Evolutionary conservation across 129 eudicot genomes (phyloP).

Genomic region (Flaveria brownii): DNA sequence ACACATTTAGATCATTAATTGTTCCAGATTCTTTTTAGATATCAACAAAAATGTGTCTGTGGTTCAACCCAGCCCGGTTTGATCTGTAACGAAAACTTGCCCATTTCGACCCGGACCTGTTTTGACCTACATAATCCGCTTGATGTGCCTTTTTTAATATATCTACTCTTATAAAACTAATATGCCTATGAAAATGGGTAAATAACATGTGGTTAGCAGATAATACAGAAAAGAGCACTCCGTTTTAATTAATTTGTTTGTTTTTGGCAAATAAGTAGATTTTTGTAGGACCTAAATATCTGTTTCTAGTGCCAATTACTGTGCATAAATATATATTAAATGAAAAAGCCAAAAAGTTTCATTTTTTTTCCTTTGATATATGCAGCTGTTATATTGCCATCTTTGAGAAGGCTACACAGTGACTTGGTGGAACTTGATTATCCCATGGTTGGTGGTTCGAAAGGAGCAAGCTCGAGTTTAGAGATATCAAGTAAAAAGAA

Average conservation of each 20-base stretch:
- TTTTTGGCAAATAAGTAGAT: background rate
- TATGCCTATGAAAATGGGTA: too few species aligned
- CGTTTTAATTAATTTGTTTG: background rate
- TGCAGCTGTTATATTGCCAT: constrained; percentile 82
- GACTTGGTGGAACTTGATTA: constrained; percentile 61
- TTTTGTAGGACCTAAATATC: too few species aligned
- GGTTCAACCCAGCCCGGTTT: background rate
- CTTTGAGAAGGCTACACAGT: constrained; percentile 67
- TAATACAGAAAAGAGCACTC: too few species aligned
- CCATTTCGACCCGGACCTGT: background rate
- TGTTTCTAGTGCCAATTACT: background rate
- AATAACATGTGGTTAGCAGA: too few species aligned
- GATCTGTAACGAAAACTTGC: background rate
- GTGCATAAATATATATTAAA: background rate
- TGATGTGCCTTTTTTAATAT: too few species aligned
- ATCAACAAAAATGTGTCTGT: background rate
- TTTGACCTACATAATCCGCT: background rate
- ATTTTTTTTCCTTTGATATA: background rate
- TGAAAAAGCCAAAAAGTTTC: background rate
- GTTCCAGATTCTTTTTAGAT: background rate
- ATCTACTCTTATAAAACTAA: too few species aligned
- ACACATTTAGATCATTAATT: background rate
- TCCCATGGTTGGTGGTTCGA: constrained; percentile 10
- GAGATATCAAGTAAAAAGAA: constrained; percentile 37
- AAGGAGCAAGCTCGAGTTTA: constrained; percentile 26